A percentile compares a stretch with the other conserved stretches of the same genome.
phyloP scores from a whole-genome alignment of 352 stramenopile species.

The Pythium utonaiense region DNA sequence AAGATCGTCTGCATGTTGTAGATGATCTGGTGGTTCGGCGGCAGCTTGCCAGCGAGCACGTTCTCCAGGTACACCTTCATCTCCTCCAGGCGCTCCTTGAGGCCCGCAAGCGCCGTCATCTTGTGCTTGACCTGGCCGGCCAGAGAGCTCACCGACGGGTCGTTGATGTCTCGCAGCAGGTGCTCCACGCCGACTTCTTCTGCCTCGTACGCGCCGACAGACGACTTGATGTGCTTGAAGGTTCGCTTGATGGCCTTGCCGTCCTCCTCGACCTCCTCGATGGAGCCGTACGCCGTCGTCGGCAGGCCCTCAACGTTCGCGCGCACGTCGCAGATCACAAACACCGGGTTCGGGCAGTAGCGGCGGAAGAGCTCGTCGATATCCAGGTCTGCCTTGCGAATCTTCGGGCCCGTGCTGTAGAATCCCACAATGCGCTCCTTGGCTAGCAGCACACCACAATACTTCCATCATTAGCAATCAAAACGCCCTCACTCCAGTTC shows the following conservation, averaged over 20 bases:
- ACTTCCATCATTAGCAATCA: background rate
- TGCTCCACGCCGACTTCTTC: slow-evolving; percentile 98
- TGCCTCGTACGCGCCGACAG: slow-evolving; percentile 94
- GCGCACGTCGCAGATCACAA: slow-evolving; percentile 99
- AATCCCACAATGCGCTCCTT: slow-evolving; percentile 99
- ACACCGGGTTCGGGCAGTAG: slow-evolving; percentile 94
- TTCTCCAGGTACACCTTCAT: slow-evolving; percentile 98
- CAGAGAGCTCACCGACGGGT: slow-evolving; percentile 98
- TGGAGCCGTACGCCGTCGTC: slow-evolving; percentile 96
- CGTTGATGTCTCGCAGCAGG: slow-evolving; percentile 99
- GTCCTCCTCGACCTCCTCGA: slow-evolving; percentile 96
- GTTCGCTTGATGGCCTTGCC: slow-evolving; percentile 95
- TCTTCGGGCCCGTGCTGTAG: slow-evolving; percentile 98
- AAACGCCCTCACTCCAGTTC: too few relatives aligned
- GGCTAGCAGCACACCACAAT: slow-evolving; percentile 33
- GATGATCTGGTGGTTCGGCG: slow-evolving; percentile 92
- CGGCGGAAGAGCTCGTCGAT: slow-evolving; percentile 95
- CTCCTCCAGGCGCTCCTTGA: slow-evolving; percentile 95
- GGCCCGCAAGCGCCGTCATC: slow-evolving; percentile 92
- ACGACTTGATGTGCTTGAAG: slow-evolving; percentile 98
- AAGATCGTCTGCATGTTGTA: slow-evolving; percentile 99
- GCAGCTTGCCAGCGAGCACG: slow-evolving; percentile 75
- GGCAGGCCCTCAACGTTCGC: slow-evolving; percentile 94
- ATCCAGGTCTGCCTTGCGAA: slow-evolving; percentile 92
- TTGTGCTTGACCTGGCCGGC: slow-evolving; percentile 98